phyloP scores from a whole-genome alignment of 2,329 filamentous ascomycete genomes.

The Chalara sp. region DNA sequence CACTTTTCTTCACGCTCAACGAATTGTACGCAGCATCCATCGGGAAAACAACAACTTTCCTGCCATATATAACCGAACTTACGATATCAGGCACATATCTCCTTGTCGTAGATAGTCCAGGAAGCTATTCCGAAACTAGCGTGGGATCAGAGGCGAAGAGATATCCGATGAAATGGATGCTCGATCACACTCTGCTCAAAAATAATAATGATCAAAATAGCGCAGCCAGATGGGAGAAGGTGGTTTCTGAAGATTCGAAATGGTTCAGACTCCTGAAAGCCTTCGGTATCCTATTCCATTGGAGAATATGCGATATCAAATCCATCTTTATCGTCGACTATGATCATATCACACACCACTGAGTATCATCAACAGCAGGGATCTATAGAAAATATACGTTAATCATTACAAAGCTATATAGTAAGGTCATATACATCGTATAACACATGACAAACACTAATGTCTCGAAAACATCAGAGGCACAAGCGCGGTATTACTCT shows the following conservation, averaged over 20 bases:
- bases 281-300: constrained; percentile 76
- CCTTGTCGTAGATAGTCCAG: constrained; percentile 86
- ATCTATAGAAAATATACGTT: not conserved
- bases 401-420: constrained; percentile 3
- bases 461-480: constrained; percentile 52
- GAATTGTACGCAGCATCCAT: constrained; percentile 79
- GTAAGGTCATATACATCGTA: not conserved
- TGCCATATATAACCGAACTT: constrained; percentile 59
- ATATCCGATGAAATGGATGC: constrained; percentile 91
- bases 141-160: constrained; percentile 54
- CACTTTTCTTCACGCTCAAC: constrained; percentile 89
- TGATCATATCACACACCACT: constrained; percentile 4
- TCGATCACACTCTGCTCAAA: constrained; percentile 70
- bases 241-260: constrained; percentile 67
- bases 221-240: constrained; percentile 58
- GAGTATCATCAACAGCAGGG: too few species aligned
- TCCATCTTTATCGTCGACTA: constrained; percentile 66
- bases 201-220: constrained; percentile 32
- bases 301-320: constrained; percentile 93
- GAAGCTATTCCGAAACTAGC: constrained; percentile 80
- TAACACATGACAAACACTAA: constrained; percentile 10
- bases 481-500: constrained; percentile 47
- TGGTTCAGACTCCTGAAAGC: constrained; percentile 72
- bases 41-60: constrained; percentile 67
- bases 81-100: constrained; percentile 58